Conservation (phyloP, 352 stramenopile genomes). For the Phytophthora vignae region DNA sequence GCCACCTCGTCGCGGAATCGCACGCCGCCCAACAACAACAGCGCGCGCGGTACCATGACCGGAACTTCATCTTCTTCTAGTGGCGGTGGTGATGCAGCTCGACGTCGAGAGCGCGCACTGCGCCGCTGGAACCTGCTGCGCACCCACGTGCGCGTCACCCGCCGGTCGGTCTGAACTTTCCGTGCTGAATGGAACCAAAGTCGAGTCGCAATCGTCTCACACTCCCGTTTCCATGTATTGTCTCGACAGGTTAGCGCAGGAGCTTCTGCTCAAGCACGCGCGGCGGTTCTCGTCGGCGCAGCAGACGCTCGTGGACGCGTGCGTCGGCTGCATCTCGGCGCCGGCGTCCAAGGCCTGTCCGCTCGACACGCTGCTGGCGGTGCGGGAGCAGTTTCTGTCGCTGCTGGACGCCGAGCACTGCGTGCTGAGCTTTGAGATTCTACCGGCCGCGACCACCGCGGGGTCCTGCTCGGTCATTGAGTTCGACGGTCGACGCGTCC, state of each 20-base stretch:
- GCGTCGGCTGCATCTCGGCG: conserved; percentile 1
- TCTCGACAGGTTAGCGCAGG: conserved; percentile 51
- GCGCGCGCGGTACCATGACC: not conserved
- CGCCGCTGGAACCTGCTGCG: conserved; percentile 65
- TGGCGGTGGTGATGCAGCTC: not conserved
- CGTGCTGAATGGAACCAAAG: conserved; percentile 5
- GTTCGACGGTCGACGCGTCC: conserved; percentile 66
- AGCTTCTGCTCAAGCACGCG: conserved; percentile 51
- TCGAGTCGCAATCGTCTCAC: conserved; percentile 6
- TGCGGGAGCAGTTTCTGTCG: conserved; percentile 70
- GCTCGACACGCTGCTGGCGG: conserved; percentile 23
- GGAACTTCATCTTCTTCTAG: not conserved
- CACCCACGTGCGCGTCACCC: conserved; percentile 70
- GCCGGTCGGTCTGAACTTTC: conserved; percentile 46
- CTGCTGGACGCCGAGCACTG: conserved; percentile 72
- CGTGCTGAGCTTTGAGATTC: conserved; percentile 61
- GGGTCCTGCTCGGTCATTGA: conserved; percentile 50
- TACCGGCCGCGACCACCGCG: not conserved
- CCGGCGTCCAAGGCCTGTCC: conserved; percentile 8
- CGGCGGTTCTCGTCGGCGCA: conserved; percentile 64
- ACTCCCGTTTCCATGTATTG: conserved; percentile 1
- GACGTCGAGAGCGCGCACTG: conserved; percentile 28
- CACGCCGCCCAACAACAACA: not conserved
- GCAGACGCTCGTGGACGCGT: conserved; percentile 58
- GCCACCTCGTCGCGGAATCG: not conserved